These are phyloP conservation scores for Medicago arabica DNA, from an alignment of 306 rosid genomes.

Conservation along the genomic window DNA sequence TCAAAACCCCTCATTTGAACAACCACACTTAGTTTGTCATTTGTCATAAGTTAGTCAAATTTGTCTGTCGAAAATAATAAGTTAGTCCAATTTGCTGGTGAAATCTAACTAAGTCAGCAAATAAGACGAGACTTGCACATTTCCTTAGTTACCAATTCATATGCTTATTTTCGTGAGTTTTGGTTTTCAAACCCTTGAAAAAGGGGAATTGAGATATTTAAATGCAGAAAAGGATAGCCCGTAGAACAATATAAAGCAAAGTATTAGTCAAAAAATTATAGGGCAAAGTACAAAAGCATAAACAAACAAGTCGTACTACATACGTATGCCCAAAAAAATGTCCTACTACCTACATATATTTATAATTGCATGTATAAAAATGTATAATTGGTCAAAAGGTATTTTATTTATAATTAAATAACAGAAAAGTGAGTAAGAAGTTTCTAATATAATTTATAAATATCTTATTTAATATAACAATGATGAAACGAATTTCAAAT, in stretches of 20 bases:
- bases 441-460: not conserved
- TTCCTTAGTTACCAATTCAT: not conserved
- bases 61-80: not conserved
- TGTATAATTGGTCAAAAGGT: not conserved
- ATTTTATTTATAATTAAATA: not conserved
- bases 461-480: not conserved
- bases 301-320: not conserved
- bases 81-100: slow-evolving; percentile 4
- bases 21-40: not conserved
- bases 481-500: not conserved
- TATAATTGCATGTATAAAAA: not conserved
- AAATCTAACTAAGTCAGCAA: not conserved
- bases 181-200: slow-evolving; percentile 42
- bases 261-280: not conserved
- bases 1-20: not conserved
- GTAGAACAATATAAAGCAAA: not conserved
- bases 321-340: not conserved
- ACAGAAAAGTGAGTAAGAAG: not conserved
- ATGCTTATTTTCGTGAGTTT: not conserved
- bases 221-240: slow-evolving; percentile 25
- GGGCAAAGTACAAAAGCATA: not conserved
- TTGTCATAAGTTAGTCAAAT: slow-evolving; percentile 4
- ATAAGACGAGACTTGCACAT: not conserved
- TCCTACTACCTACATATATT: not conserved
- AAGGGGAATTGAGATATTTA: not conserved